A percentile compares a stretch with the other conserved stretches of the same genome.
phyloP scores from a whole-genome alignment of 176 grass and related monocot species.

The Ensete ventricosum region DNA sequence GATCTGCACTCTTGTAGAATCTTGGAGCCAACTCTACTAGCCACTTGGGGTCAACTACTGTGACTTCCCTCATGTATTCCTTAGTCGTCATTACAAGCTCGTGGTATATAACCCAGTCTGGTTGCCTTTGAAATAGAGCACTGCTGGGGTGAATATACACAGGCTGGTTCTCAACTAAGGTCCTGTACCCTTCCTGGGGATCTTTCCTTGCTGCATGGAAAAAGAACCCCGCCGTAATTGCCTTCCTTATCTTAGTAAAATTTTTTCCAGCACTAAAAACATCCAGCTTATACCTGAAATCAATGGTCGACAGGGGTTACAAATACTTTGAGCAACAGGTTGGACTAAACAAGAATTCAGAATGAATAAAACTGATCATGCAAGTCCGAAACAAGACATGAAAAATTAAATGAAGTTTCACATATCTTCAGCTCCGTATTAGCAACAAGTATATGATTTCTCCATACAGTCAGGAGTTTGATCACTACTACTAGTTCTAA shows the following conservation, averaged over 20 bases:
- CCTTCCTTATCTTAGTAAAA: constrained; percentile 87
- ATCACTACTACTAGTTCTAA: too few relatives aligned
- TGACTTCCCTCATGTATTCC: constrained; percentile 85
- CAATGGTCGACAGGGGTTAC: too few relatives aligned
- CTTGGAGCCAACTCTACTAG: constrained; percentile 67
- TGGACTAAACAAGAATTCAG: too few relatives aligned
- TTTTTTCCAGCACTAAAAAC: constrained; percentile 75
- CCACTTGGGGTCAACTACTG: constrained; percentile 79
- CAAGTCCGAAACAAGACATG: background rate
- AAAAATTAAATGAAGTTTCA: background rate
- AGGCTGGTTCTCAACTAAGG: constrained; percentile 81
- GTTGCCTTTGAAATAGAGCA: constrained; percentile 82
- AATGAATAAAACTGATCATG: background rate
- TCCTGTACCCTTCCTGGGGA: constrained; percentile 82
- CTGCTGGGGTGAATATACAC: constrained; percentile 88
- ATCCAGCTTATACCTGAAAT: constrained; percentile 80
- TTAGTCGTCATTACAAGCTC: constrained; percentile 89
- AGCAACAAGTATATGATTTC: too few relatives aligned
- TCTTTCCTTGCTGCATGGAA: constrained; percentile 78
- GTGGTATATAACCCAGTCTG: constrained; percentile 88
- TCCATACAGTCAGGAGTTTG: too few relatives aligned
- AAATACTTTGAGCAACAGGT: too few relatives aligned
- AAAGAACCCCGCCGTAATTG: constrained; percentile 90
- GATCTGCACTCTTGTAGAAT: constrained; percentile 68
- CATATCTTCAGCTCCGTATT: too few relatives aligned